A percentile compares a stretch with the other conserved stretches of the same genome.
phyloP scores from a whole-genome alignment of 768 basidiomycete species.

The Mycena belliarum region DNA sequence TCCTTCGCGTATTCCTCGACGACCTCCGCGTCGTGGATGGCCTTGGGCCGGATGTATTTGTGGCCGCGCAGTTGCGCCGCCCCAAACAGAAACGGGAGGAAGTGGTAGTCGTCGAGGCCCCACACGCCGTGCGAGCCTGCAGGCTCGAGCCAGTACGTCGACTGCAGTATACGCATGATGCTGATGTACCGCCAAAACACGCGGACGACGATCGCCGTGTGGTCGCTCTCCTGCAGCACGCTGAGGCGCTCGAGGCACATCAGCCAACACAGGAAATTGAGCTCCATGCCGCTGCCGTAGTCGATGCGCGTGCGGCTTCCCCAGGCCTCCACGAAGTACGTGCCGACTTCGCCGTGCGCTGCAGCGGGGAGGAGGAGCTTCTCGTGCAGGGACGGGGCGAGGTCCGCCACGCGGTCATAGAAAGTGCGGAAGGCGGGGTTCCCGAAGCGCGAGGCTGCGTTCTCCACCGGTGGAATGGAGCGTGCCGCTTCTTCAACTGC shows the following conservation, averaged over 20 bases:
- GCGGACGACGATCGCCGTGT: slow-evolving; percentile 71
- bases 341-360: slow-evolving; percentile 67
- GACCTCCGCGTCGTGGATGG: slow-evolving; percentile 89
- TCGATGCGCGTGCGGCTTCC: slow-evolving; percentile 91
- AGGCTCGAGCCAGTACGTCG: slow-evolving; percentile 95
- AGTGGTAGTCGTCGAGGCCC: slow-evolving; percentile 97
- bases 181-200: slow-evolving; percentile 93
- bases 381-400: slow-evolving; percentile 57
- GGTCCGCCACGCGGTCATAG: slow-evolving; percentile 77
- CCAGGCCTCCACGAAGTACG: slow-evolving; percentile 88
- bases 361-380: slow-evolving; percentile 59
- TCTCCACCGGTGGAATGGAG: slow-evolving; percentile 84
- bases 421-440: slow-evolving; percentile 96
- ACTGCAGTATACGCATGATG: slow-evolving; percentile 85
- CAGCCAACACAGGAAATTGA: slow-evolving; percentile 97
- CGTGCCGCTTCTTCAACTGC: slow-evolving; percentile 64
- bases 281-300: slow-evolving; percentile 99
- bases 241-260: too few species aligned
- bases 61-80: slow-evolving; percentile 82
- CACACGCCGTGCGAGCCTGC: slow-evolving; percentile 99
- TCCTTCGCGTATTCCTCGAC: slow-evolving; percentile 89
- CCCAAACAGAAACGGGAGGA: slow-evolving; percentile 88
- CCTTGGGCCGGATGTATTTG: slow-evolving; percentile 87
- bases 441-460: slow-evolving; percentile 89
- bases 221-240: slow-evolving; percentile 63